phyloP scores from a whole-genome alignment of 2,329 filamentous ascomycete genomes.

The Cladosporium sp. region DNA sequence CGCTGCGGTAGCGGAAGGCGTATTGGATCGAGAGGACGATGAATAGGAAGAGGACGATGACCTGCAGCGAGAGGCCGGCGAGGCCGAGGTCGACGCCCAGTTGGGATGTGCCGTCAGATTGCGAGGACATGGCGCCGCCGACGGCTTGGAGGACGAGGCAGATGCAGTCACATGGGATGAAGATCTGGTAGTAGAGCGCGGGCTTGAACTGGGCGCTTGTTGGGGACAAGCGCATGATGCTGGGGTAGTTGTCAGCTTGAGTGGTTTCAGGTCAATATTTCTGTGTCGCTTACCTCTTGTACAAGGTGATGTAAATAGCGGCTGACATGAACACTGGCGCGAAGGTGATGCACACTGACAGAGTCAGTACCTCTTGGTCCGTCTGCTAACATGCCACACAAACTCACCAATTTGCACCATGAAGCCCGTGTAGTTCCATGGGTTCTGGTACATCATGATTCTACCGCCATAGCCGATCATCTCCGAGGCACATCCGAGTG shows the following conservation, averaged over 20 bases:
- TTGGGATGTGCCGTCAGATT: constrained; percentile 23
- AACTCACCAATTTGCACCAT: constrained; percentile 29
- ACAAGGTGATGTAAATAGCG: constrained; percentile 57
- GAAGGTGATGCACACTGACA: constrained; percentile 55
- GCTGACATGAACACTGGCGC: constrained; percentile 60
- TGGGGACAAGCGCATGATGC: constrained; percentile 16
- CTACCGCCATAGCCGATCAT: constrained; percentile 55
- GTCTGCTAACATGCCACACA: neutral
- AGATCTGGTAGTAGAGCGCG: constrained; percentile 31
- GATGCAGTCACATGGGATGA: constrained; percentile 58
- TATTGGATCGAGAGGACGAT: constrained; percentile 25
- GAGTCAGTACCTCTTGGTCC: constrained; percentile 22
- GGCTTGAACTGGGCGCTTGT: constrained; percentile 17
- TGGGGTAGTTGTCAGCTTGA: neutral
- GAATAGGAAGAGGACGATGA: constrained; percentile 52
- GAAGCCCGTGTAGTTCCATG: constrained; percentile 39
- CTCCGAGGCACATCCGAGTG: constrained; percentile 49
- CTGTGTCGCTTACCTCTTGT: constrained; percentile 16
- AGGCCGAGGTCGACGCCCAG: constrained; percentile 58
- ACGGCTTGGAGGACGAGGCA: constrained; percentile 55
- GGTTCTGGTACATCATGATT: constrained; percentile 49
- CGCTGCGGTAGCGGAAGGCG: neutral
- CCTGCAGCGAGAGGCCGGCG: constrained; percentile 57
- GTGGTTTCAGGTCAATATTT: constrained; percentile 1
- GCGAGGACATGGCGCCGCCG: constrained; percentile 42